These are phyloP conservation scores for California macrophylla DNA, from an alignment of 441 rosid genomes.

Conservation along the genomic window DNA sequence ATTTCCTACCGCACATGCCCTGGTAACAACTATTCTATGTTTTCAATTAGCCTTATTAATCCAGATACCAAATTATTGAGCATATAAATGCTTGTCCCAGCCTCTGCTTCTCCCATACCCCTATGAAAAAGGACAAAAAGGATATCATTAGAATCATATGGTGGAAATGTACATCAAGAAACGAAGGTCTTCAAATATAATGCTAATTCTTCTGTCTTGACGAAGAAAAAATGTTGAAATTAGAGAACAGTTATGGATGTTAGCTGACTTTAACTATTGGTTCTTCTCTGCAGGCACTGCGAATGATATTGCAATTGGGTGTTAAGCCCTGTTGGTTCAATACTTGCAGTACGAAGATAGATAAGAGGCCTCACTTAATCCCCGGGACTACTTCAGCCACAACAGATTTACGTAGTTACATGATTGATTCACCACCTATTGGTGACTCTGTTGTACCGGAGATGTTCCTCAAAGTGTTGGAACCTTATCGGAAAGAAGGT, in stretches of 20 bases:
- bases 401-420: conserved; percentile 76
- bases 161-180: neutral
- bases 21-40: conserved; percentile 38
- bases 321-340: conserved; percentile 96
- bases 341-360: conserved; percentile 58
- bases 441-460: conserved; percentile 94
- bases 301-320: conserved; percentile 92
- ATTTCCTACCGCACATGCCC: conserved; percentile 82
- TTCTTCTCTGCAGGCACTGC: conserved; percentile 59
- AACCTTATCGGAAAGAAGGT: conserved; percentile 87
- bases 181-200: conserved; percentile 7
- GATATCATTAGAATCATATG: neutral
- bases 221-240: conserved; percentile 12
- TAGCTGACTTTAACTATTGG: conserved; percentile 8
- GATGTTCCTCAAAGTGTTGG: conserved; percentile 89
- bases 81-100: neutral
- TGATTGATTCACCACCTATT: conserved; percentile 65
- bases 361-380: conserved; percentile 69
- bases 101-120: neutral
- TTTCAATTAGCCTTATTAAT: conserved; percentile 1
- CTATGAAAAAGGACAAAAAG: neutral
- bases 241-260: conserved; percentile 11
- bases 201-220: neutral
- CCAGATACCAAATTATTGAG: neutral
- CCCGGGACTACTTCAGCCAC: conserved; percentile 62